Evolutionary conservation across 164 flowering plant genomes (phyloP), one percentile per base, ranked within the genome.

Genomic region (Piper betle): DNA sequence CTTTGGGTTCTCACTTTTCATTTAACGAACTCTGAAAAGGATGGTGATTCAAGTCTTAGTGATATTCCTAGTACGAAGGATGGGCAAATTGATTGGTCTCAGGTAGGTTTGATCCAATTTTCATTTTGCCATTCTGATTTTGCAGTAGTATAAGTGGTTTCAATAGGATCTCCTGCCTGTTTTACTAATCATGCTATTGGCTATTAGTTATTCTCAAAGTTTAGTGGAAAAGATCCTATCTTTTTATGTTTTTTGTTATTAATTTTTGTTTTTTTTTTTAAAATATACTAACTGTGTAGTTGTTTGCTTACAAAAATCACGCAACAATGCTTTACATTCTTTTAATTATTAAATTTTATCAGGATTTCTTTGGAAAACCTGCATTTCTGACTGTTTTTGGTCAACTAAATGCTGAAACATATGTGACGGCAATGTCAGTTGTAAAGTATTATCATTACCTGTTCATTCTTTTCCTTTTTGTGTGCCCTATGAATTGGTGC

Each of bases 351-450:
- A 37, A 18, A 17, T 50, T n/a, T 62, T 74, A 33, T 48, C 76
- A 93, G 96, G 99, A 94, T 69, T 94, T 94, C 71, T 94, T 94
- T 69, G 91, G 93, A 65, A 88, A 82, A 73, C 97, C 96, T 41
- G 99, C 99, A 61, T 94, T 88, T 76, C 71, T 94, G 81, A 94
- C 97, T n/a, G 99, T 94, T 52, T 94, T 97, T 0, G 99, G 99
- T 72, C 99, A 94, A 76, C 97, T 91, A 63, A 94, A 94, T 75
- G 97, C 84, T 60, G 99, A 94, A 81, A 81, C 99, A 66, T 88
- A 86, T 78, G 96, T 97, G 59, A 79, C 86, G 74, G 94, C 97
- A 69, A 91, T 94, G 61, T 80, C 96, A 65, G 96, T 91, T 83
- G 99, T 93, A 86, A 40, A 55, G 54, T 33, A 55, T 67, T 69